phyloP scores from a whole-genome alignment of 2,329 filamentous ascomycete genomes.

The Dothistroma septosporum region DNA sequence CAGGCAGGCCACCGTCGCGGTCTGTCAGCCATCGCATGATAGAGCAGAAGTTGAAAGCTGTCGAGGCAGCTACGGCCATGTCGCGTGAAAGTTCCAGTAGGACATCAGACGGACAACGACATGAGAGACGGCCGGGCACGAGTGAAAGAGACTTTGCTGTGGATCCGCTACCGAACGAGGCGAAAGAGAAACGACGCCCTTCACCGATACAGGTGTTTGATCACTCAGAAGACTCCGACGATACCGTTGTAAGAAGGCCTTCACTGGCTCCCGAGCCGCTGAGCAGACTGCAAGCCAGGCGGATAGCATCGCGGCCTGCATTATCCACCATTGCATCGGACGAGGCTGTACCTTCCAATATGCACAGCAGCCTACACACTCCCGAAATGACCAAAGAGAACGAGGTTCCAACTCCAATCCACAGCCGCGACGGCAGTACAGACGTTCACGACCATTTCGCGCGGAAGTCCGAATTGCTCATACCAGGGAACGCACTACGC shows the following conservation, averaged over 20 bases:
- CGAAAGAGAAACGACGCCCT: conserved; percentile 11
- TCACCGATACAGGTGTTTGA: conserved; percentile 15
- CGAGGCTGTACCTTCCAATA: conserved; percentile 10
- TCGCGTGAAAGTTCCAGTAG: conserved; percentile 37
- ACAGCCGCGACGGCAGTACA: conserved; percentile 10
- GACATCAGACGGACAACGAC: conserved; percentile 25
- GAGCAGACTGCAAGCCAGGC: conserved; percentile 5
- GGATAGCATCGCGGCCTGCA: conserved; percentile 20
- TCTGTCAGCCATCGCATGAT: conserved; percentile 39
- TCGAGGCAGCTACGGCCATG: conserved; percentile 33
- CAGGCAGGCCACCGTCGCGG: conserved; percentile 25
- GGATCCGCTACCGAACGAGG: conserved; percentile 8
- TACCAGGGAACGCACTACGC: neutral
- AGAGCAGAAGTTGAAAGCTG: conserved; percentile 30
- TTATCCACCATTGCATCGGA: conserved; percentile 29
- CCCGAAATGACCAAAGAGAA: conserved; percentile 20
- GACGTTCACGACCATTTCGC: conserved; percentile 5
- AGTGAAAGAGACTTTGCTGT: conserved; percentile 21
- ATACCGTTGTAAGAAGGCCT: conserved; percentile 17
- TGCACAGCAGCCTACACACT: neutral
- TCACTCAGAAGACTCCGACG: conserved; percentile 18
- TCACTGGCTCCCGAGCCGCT: conserved; percentile 11
- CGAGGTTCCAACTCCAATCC: conserved; percentile 10
- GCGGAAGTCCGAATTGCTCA: conserved; percentile 6
- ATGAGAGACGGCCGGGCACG: conserved; percentile 26